These are phyloP conservation scores for Solanum verrucosum DNA, from an alignment of 257 asterid genomes.

Conservation along the genomic window DNA sequence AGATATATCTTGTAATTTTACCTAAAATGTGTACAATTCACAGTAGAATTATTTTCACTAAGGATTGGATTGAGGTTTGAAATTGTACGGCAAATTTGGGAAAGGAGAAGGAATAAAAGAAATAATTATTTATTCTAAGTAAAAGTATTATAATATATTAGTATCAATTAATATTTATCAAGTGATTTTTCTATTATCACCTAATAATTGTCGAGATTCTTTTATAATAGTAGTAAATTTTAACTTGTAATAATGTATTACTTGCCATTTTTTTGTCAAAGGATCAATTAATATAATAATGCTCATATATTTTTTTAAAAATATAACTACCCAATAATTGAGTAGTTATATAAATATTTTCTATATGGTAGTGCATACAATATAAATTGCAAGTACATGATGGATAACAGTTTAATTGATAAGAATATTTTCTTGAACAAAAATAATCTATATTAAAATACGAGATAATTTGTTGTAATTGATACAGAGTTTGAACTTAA, in stretches of 20 bases:
- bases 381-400: neutral
- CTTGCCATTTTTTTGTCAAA: neutral
- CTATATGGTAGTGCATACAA: neutral
- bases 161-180: neutral
- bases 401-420: neutral
- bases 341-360: neutral
- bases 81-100: neutral
- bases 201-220: neutral
- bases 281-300: neutral
- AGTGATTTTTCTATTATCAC: neutral
- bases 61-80: neutral
- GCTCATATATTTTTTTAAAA: neutral
- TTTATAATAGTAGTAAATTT: neutral
- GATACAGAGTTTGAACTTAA: neutral
- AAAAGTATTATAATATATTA: neutral
- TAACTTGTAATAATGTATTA: neutral
- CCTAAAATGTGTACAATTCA: neutral
- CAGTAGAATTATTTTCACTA: neutral
- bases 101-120: neutral
- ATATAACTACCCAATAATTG: neutral
- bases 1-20: neutral
- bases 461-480: neutral
- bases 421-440: neutral
- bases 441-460: neutral
- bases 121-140: neutral